These are phyloP conservation scores for Tinospora cordifolia DNA, from an alignment of 164 flowering plant species.

Conservation along the genomic window DNA sequence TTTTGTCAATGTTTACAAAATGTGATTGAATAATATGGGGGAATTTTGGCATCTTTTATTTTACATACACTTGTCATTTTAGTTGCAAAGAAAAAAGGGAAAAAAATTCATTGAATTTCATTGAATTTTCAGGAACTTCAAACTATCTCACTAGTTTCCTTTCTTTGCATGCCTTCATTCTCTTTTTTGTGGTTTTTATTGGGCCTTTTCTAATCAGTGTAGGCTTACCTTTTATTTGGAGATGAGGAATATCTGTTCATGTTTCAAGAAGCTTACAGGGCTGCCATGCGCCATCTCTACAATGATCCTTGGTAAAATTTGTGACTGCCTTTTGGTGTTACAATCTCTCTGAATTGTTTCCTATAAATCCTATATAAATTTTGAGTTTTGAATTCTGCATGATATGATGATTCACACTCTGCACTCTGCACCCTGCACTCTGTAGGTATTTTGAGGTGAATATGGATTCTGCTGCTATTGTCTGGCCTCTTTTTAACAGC, in stretches of 20 bases:
- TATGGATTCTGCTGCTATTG: constrained; percentile 94
- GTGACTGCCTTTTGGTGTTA: constrained; percentile 2
- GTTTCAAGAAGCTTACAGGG: constrained; percentile 90
- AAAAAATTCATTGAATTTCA: no score
- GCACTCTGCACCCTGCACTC: no score
- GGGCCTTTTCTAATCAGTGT: constrained; percentile 13
- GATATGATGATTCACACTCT: neutral
- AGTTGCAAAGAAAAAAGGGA: no score
- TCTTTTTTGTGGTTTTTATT: neutral
- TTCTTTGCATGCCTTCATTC: neutral
- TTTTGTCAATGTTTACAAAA: no score
- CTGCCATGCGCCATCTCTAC: constrained; percentile 80
- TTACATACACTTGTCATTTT: no score
- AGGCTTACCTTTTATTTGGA: constrained; percentile 92
- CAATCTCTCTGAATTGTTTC: neutral
- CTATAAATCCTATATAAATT: neutral
- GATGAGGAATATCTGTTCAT: constrained; percentile 92
- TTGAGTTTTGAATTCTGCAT: neutral
- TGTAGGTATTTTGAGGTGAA: constrained; percentile 97
- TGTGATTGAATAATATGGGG: no score
- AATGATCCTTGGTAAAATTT: constrained; percentile 85
- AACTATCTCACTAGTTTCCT: neutral
- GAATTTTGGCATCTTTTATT: no score
- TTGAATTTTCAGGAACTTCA: no score
- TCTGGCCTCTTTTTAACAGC: constrained; percentile 97